Conservation (phyloP, 257 asterid genomes). For the Scutellaria galericulata region DNA sequence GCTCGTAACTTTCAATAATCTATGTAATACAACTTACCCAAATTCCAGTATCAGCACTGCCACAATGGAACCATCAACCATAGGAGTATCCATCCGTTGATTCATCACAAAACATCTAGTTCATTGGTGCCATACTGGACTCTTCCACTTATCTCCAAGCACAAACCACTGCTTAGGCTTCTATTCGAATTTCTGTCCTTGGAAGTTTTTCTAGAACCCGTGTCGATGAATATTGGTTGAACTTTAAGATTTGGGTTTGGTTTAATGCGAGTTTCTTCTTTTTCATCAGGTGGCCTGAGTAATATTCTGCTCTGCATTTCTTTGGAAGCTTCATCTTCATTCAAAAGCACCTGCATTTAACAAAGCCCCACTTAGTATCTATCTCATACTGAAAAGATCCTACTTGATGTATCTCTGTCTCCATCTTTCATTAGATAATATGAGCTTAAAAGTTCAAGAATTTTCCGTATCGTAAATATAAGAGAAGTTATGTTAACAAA, state of each 20-base stretch:
- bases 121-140: constrained; percentile 71
- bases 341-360: constrained; percentile 73
- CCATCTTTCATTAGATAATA: neutral
- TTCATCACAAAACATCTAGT: constrained; percentile 42
- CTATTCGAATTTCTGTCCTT: constrained; percentile 48
- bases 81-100: constrained; percentile 29
- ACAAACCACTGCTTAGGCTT: constrained; percentile 56
- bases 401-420: neutral
- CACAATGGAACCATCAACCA: constrained; percentile 25
- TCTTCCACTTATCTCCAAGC: constrained; percentile 92
- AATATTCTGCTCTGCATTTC: constrained; percentile 71
- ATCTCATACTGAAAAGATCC: neutral
- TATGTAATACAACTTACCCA: neutral
- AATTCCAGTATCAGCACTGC: constrained; percentile 7
- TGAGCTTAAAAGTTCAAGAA: neutral
- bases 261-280: constrained; percentile 68
- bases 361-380: constrained; percentile 14
- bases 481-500: constrained; percentile 24
- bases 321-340: constrained; percentile 72
- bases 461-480: constrained; percentile 6
- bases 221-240: constrained; percentile 82
- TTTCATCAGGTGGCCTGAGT: constrained; percentile 59
- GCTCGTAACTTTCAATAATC: neutral
- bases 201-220: constrained; percentile 61
- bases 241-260: constrained; percentile 77